Base-by-base conservation (phyloP, 148 eudicot genomes). In the Cornus controversa region DNA sequence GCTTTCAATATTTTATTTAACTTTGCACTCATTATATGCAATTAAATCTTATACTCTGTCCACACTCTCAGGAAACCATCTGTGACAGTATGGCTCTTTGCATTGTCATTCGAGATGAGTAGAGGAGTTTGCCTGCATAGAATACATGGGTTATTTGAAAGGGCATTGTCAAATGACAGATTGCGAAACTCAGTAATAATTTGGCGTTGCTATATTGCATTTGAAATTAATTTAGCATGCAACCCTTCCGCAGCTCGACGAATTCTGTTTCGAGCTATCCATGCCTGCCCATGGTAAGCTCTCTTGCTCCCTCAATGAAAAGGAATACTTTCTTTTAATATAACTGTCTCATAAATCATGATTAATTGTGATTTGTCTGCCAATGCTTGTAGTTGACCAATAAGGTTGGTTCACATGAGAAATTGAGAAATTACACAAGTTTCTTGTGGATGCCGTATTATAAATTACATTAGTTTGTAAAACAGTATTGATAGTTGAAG, bases 191-290 rank as follows among this genome's bases (percentile, higher is more conserved):
- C 90, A 26, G 92, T 84, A 31, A 25, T 93, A 67, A 81, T 95
- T 29, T 95, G 99, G 99, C 94, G 97, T 27, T 93, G 84, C 82
- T 95, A 91, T 75, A 89, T 95, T 71, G 94, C 91, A 50, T 95
- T 83, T 86, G 97, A 93, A 84, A 80, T 84, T 28, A 82, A 90
- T 74, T 77, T 83, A 28, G 80, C 84, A 75, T 80, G 88, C 64
- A 82, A 95, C 74, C 70, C 86, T 42, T 73, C 89, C 80, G 90
- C 94, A 57, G 92, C 99, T 57, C 93, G 90, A 84, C 80, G 96
- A 85, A 83, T 90, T 70, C 91, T 90, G 86, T 95, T 93, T 73
- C 94, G 99, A 18, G 99, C 99, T 78, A 89, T 95, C 74, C 97
- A 95, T 83, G 88, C 99, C 67, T 95, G 99, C 79, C 97, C 97